Base-by-base conservation (phyloP, 371 early-diverging fungal genomes). In the Dinochytrium kinnereticum region DNA sequence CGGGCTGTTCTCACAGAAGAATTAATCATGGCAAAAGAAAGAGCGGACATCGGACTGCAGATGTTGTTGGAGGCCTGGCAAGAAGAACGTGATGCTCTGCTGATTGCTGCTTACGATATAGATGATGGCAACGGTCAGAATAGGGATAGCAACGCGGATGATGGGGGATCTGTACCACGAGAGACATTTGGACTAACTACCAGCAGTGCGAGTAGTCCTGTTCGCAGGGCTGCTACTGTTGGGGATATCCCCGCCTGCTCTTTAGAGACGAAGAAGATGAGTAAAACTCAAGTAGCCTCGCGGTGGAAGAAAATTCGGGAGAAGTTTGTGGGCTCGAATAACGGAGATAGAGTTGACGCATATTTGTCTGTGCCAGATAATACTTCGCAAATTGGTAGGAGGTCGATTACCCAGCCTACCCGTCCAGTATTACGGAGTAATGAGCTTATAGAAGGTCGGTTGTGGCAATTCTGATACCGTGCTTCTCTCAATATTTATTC, bases 21-120 rank as follows among this genome's bases (percentile, higher is more conserved):
- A 38, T 40, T 77, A 39, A 61, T 71, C 0, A 61, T 59, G 1
- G 74, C 74, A n/a, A 77, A 77, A 44, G 59, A 50, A 53, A 34
- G 49, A 7, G 73, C 77, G 26, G 77, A 77, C 51, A 57, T 61
- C 26, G 76, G 68, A 15, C 57, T 76, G 21, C 13, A 31, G 28
- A 51, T 65, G 44, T 68, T 76, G 15, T 57, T 76, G 17, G 49
- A 26, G 26, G 5, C 66, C 7, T 71, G 76, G 76, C 40, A 71
- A n/a, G 37, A 13, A 26, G 55, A 53, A 53, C n/a, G 55, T 7
- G 24, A 53, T 53, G 55, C 44, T 13, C 13, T 44, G 7, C 7
- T 44, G 13, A 19, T 7, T 44, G 7, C 44, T 7, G 19, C 44
- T 44, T 44, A 19, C 44, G 44, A 44, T 19, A 44, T 7, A 44